Base-by-base conservation (phyloP, 805 yeast species). In the Nakazawaea ishiwadae region DNA sequence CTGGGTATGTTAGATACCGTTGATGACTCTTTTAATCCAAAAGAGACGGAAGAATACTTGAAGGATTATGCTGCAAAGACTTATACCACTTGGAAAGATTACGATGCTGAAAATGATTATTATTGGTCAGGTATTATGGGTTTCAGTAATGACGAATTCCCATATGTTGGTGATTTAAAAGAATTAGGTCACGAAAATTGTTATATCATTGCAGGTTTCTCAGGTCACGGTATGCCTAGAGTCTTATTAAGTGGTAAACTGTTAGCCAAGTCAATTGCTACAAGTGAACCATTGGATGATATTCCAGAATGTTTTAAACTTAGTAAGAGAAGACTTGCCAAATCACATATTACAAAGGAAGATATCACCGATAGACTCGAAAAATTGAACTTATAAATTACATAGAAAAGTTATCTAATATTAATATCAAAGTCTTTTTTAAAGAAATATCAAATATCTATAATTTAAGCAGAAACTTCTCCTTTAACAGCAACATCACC, bases 401-500 rank as follows among this genome's bases (percentile, higher is more conserved):
- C 17, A 18, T 15, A n/a, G 4, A 27, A 15, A 34, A 9, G 5
- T 10, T 31, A 31, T n/a, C n/a, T n/a, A n/a, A n/a, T n/a, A n/a
- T n/a, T n/a, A n/a, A n/a, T n/a, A n/a, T n/a, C n/a, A n/a, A n/a
- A n/a, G n/a, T n/a, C n/a, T n/a, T n/a, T n/a, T n/a, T n/a, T n/a
- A n/a, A n/a, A n/a, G n/a, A n/a, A n/a, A n/a, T n/a, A n/a, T n/a
- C n/a, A n/a, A n/a, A n/a, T n/a, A n/a, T n/a, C n/a, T n/a, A n/a
- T 31, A n/a, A 28, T 11, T 19, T 15, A 31, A 24, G 36, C 41
- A 19, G 29, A 31, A 27, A 41, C 33, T 31, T 35, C 37, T 17
- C 41, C 41, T 23, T 33, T 42, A 31, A 35, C 75, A 40, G 71
- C 71, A 46, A 60, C 64, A 24, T 67, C 63, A 33, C 81, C 81